Base-by-base conservation (phyloP, 768 basidiomycete species). In the Neoboletus subvelutipes region DNA sequence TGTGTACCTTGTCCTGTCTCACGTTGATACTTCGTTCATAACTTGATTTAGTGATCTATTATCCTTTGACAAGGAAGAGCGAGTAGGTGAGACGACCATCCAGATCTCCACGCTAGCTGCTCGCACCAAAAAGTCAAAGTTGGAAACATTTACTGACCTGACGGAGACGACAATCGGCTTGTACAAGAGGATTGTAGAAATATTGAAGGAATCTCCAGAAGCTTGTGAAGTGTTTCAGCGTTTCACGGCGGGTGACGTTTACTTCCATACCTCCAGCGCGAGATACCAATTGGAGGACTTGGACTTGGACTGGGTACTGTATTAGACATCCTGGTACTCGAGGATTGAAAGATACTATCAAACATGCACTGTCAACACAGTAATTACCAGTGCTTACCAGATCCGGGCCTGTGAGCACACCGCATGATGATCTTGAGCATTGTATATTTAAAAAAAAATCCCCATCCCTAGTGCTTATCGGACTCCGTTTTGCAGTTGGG, bases 231-330 rank as follows among this genome's bases (percentile, higher is more conserved):
- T 61, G 0, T 70, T 66, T 13, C 46, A 28, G 17, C 5, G 12
- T 2, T 71, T 55, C 34, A 54, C 52, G 3, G 56, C 54, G 6
- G 69, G 71, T 36, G 73, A 66, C 48, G 52, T 70, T 39, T 39
- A 46, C 6, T 73, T 67, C 22, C 72, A 74, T 53, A 64, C 67
- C 4, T 67, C 73, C 0, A 39, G 31, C 1, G 7, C n/a, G n/a
- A 63, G 72, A 15, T 74, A 74, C 36, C 58, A 22, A 11, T 42
- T 72, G 13, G 57, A 50, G 18, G 71, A 71, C 31, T 57, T 64
- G 53, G 28, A 46, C 15, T 33, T 58, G 43, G 57, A 11, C 11
- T 33, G 59, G 43, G 18, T 4, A 8, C 17, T 13, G 1, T 24
- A 12, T 43, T 5, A 22, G 15, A 36, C 6, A 36, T 1, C 15